Evolutionary conservation across 1,139 yeast species (phyloP).

Genomic region (Neolecta irregularis): DNA sequence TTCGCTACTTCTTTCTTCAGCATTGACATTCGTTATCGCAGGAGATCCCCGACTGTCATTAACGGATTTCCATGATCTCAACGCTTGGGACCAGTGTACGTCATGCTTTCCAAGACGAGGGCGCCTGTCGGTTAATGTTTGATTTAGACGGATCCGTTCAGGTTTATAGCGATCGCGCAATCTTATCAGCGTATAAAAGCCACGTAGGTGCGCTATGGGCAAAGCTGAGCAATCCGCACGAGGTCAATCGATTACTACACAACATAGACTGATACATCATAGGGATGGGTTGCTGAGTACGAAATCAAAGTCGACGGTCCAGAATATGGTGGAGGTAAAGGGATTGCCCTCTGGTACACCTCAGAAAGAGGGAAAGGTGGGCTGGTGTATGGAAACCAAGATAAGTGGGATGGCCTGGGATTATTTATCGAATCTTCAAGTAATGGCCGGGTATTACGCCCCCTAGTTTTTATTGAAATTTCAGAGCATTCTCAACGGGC

Average conservation of each 20-base stretch:
- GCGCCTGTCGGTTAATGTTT: too few relatives aligned
- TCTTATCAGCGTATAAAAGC: too few relatives aligned
- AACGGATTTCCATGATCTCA: too few relatives aligned
- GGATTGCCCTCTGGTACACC: constrained; percentile 19
- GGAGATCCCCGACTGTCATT: too few relatives aligned
- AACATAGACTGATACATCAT: too few relatives aligned
- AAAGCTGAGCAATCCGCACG: constrained; percentile 17
- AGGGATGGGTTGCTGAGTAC: constrained; percentile 25
- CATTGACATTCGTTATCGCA: too few relatives aligned
- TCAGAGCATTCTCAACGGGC: constrained; percentile 25
- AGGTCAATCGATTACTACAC: too few relatives aligned
- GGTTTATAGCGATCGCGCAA: too few relatives aligned
- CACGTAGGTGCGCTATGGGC: constrained; percentile 24
- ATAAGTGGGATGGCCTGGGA: constrained; percentile 28
- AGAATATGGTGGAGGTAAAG: constrained; percentile 21
- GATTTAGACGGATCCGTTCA: too few relatives aligned
- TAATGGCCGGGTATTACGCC: constrained; percentile 12
- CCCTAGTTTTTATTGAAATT: constrained; percentile 11
- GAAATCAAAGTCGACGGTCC: constrained; percentile 21
- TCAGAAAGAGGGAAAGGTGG: constrained; percentile 18
- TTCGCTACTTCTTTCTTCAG: too few relatives aligned
- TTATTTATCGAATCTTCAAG: constrained; percentile 22
- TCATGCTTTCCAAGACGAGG: too few relatives aligned
- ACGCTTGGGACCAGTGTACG: too few relatives aligned
- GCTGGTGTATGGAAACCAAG: constrained; percentile 25